phyloP scores from a whole-genome alignment of 805 yeast genomes.

The Candida ortonii region DNA sequence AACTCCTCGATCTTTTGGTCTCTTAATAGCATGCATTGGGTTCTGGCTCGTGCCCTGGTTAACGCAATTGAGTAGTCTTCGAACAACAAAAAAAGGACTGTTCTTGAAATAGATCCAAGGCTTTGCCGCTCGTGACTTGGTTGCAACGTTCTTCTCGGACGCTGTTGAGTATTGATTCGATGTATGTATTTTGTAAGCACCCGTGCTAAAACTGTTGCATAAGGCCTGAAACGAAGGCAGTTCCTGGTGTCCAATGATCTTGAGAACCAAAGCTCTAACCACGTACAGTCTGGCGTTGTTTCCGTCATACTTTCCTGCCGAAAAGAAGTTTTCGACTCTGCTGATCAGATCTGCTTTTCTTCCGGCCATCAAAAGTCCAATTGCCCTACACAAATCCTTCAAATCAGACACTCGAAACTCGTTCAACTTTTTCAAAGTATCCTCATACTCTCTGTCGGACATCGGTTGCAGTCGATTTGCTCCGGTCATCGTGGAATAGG shows the following conservation, averaged over 20 bases:
- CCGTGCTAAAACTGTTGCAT: slow-evolving; percentile 15
- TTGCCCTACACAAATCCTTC: slow-evolving; percentile 49
- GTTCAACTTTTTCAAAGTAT: slow-evolving; percentile 32
- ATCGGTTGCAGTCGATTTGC: slow-evolving; percentile 12
- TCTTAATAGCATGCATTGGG: slow-evolving; percentile 43
- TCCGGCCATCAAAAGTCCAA: slow-evolving; percentile 52
- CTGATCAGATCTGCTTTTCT: slow-evolving; percentile 59
- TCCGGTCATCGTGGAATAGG: slow-evolving; percentile 14
- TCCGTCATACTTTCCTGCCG: slow-evolving; percentile 37
- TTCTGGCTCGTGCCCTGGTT: slow-evolving; percentile 35
- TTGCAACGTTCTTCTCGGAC: slow-evolving; percentile 2
- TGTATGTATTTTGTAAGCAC: slow-evolving; percentile 24
- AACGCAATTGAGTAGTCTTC: slow-evolving; percentile 44
- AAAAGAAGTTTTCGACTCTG: slow-evolving; percentile 46
- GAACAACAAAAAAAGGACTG: slow-evolving; percentile 55
- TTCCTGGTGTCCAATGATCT: slow-evolving; percentile 31
- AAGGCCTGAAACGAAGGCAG: slow-evolving; percentile 39
- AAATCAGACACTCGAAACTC: slow-evolving; percentile 49
- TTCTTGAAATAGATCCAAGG: slow-evolving; percentile 49
- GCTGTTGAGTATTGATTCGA: slow-evolving; percentile 20
- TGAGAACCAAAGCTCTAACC: slow-evolving; percentile 41
- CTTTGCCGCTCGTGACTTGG: slow-evolving; percentile 12
- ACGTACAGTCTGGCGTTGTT: slow-evolving; percentile 45
- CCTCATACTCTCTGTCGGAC: slow-evolving; percentile 20
- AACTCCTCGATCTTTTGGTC: slow-evolving; percentile 45